These are phyloP conservation scores for Cercospora sp. DNA, from an alignment of 2,329 filamentous ascomycete species.

Conservation along the genomic window DNA sequence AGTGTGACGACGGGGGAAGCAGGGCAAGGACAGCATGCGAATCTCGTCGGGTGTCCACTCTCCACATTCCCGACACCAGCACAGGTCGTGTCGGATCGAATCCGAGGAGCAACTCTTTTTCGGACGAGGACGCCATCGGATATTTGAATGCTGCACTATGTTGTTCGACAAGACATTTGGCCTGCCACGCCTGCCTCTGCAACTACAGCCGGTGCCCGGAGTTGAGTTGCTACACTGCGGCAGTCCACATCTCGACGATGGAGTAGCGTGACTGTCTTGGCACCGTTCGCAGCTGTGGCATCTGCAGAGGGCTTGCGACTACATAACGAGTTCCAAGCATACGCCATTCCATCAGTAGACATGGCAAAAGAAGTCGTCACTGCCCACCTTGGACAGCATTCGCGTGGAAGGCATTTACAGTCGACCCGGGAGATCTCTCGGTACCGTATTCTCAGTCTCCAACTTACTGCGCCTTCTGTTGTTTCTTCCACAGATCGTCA, in stretches of 20 bases:
- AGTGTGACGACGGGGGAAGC: not conserved
- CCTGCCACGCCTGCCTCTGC: not conserved
- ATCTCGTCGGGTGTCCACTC: slow-evolving; percentile 6
- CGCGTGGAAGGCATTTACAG: not conserved
- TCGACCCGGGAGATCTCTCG: not conserved
- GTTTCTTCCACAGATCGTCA: slow-evolving; percentile 49
- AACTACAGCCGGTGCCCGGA: not conserved
- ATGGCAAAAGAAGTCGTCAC: not conserved
- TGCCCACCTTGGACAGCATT: not conserved
- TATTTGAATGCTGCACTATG: not conserved
- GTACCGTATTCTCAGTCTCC: not conserved
- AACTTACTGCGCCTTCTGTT: slow-evolving; percentile 1
- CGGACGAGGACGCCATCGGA: not conserved
- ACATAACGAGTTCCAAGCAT: not conserved
- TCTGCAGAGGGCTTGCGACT: not conserved
- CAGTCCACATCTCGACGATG: not conserved
- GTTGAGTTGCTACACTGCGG: not conserved
- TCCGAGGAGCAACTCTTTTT: not conserved
- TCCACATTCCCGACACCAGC: slow-evolving; percentile 4
- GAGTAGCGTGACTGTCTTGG: not conserved
- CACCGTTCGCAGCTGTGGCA: not conserved
- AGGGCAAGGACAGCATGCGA: not conserved
- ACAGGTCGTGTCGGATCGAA: not conserved
- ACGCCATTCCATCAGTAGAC: not conserved
- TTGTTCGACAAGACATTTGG: too few relatives aligned